Conservation (phyloP, 2,329 filamentous ascomycete species). For the Talaromyces sp. region DNA sequence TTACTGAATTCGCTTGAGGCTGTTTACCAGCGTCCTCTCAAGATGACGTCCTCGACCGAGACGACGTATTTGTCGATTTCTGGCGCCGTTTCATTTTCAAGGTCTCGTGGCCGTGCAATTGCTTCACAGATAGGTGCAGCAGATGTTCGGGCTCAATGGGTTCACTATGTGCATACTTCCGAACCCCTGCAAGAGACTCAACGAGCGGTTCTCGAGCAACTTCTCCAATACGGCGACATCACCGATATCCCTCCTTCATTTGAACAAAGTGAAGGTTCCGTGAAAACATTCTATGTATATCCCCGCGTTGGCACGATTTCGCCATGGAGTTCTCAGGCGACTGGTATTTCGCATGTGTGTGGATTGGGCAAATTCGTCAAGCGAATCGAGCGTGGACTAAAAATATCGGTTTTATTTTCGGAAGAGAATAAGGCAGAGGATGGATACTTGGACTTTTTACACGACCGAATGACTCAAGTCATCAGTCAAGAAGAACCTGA, state of each 20-base stretch:
- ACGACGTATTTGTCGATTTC: constrained; percentile 31
- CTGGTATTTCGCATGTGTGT: constrained; percentile 88
- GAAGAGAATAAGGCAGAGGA: constrained; percentile 53
- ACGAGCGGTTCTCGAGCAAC: constrained; percentile 50
- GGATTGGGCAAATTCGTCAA: constrained; percentile 66
- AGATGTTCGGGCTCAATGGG: constrained; percentile 42
- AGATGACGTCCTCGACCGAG: constrained; percentile 28
- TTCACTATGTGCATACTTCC: constrained; percentile 62
- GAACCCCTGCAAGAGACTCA: constrained; percentile 43
- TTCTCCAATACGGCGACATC: constrained; percentile 58
- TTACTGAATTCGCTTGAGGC: background rate
- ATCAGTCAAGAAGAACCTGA: constrained; percentile 64
- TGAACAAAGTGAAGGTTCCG: constrained; percentile 45
- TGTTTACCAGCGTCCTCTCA: constrained; percentile 12
- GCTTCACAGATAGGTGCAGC: constrained; percentile 37
- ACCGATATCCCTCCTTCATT: constrained; percentile 40
- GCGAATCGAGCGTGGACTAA: constrained; percentile 81
- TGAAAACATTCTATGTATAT: constrained; percentile 63
- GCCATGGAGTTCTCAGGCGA: constrained; percentile 96
- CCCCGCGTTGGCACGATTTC: constrained; percentile 79
- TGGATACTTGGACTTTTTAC: constrained; percentile 61
- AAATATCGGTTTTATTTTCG: constrained; percentile 59
- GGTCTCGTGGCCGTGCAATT: constrained; percentile 39
- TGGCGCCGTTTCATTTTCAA: constrained; percentile 41
- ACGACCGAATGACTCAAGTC: constrained; percentile 94